Evolutionary conservation across 1,284 basidiomycete species (phyloP).

Genomic region (Marasmius oreades): DNA sequence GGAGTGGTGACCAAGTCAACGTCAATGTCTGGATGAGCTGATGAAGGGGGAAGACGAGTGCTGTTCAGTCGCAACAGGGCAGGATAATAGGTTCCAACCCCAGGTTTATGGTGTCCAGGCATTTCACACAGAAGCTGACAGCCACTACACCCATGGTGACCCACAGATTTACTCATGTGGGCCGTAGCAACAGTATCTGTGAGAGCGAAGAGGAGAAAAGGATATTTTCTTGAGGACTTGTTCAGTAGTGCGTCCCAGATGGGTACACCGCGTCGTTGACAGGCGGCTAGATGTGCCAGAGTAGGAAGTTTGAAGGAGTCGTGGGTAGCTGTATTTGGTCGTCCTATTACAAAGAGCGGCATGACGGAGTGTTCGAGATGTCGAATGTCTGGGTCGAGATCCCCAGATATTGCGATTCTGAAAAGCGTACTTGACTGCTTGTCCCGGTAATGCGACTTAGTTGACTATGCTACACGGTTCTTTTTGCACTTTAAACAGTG

Average conservation of each 20-base stretch:
- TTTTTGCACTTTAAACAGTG: no score
- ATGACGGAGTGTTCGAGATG: conserved; percentile 24
- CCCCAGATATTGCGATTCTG: conserved; percentile 21
- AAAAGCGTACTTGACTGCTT: conserved; percentile 29
- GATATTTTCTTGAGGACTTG: not conserved
- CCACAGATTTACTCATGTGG: conserved; percentile 30
- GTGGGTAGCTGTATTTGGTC: conserved; percentile 29
- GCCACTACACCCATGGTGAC: conserved; percentile 28
- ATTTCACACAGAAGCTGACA: conserved; percentile 23
- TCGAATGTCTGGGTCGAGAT: conserved; percentile 15
- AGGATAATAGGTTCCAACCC: conserved; percentile 12
- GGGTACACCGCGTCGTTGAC: conserved; percentile 20
- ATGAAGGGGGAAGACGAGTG: not conserved
- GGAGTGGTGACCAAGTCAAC: not conserved
- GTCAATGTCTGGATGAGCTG: not conserved
- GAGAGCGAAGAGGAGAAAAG: conserved; percentile 19
- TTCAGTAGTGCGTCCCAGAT: conserved; percentile 26
- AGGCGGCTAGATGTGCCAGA: conserved; percentile 27
- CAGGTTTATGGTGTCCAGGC: conserved; percentile 11
- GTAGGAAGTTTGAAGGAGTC: conserved; percentile 34
- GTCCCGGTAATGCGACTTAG: no score
- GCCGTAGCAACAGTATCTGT: conserved; percentile 24
- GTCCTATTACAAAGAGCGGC: conserved; percentile 25
- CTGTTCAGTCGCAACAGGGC: not conserved
- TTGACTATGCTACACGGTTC: no score